These are phyloP conservation scores for Dendrothele bispora DNA, from an alignment of 768 basidiomycete species.

Conservation along the genomic window DNA sequence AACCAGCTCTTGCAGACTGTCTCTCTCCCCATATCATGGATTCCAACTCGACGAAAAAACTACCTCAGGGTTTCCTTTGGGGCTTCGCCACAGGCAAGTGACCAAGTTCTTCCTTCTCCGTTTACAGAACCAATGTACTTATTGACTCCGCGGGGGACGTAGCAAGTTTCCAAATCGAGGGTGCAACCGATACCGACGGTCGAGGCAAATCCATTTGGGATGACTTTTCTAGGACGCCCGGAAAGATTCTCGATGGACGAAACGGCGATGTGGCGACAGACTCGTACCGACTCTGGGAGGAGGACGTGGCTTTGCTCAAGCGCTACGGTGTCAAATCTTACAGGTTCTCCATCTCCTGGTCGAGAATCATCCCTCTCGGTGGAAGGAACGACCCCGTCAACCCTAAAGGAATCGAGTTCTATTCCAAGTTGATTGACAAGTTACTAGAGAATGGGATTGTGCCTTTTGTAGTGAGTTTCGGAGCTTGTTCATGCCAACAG, in stretches of 20 bases:
- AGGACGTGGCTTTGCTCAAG: constrained; percentile 62
- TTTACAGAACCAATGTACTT: constrained; percentile 5
- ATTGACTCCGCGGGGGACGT: no score
- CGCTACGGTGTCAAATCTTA: constrained; percentile 70
- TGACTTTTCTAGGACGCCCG: constrained; percentile 61
- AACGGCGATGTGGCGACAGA: constrained; percentile 72
- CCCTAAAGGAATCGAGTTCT: constrained; percentile 65
- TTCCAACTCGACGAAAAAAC: constrained; percentile 28
- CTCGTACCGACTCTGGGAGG: constrained; percentile 67
- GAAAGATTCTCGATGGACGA: constrained; percentile 67
- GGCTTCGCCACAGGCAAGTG: constrained; percentile 67
- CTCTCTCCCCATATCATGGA: background rate
- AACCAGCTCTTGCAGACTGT: no score
- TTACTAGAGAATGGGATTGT: constrained; percentile 61
- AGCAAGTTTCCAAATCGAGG: constrained; percentile 78
- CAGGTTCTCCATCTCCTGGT: constrained; percentile 78
- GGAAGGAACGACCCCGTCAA: constrained; percentile 75
- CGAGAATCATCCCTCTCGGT: constrained; percentile 71
- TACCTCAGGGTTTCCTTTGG: constrained; percentile 66
- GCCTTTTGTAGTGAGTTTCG: constrained; percentile 68
- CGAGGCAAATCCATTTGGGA: constrained; percentile 78
- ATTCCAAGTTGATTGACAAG: constrained; percentile 69
- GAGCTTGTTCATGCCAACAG: background rate
- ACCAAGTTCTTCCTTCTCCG: background rate
- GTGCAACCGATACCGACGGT: constrained; percentile 56